Base-by-base conservation (phyloP, 768 basidiomycete species). In the Mycena olivaceomarginata region DNA sequence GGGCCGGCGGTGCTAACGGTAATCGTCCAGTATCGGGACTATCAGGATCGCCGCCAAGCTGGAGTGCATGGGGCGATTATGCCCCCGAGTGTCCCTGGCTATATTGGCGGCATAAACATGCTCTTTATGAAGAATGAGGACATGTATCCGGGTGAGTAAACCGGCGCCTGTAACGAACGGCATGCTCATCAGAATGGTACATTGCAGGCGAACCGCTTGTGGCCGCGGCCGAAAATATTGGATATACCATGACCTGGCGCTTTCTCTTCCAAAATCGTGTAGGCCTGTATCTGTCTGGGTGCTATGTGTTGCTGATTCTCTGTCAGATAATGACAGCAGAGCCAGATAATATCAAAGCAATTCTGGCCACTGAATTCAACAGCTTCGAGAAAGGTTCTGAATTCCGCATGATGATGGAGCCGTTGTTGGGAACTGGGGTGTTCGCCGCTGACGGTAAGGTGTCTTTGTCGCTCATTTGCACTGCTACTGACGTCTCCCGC, bases 391-490 rank as follows among this genome's bases (percentile, higher is more conserved):
- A 91, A 85, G 89, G 89, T 84, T 56, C 71, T 37, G 57, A 74
- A n/a, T 69, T 62, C 12, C 39, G 53, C 11, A 63, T 20, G 37
- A 51, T 51, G 60, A 71, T 80, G 25, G 53, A 82, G 18, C 85
- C 87, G 5, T 79, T 91, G 10, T 84, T 93, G 13, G 93, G 93
- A 0, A 87, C 87, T 4, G 93, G 93, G 0, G 90, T 93, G 0
- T 94, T 93, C 83, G 92, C 92, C 78, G 88, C 89, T 4, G 91
- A 93, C 82, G 92, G 92, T 90, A 45, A 43, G 53, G 5, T 15
- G 13, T 31, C 51, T 37, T 41, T 4, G 3, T 13, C 56, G 15
- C n/a, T 20, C n/a, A 20, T 20, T 7, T 22, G 16, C 5, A 8
- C n/a, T 12, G 3, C 20, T 62, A 2, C n/a, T 51, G 9, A 10